phyloP scores from a whole-genome alignment of 2,329 filamentous ascomycete genomes.

The Botrytis medusae region DNA sequence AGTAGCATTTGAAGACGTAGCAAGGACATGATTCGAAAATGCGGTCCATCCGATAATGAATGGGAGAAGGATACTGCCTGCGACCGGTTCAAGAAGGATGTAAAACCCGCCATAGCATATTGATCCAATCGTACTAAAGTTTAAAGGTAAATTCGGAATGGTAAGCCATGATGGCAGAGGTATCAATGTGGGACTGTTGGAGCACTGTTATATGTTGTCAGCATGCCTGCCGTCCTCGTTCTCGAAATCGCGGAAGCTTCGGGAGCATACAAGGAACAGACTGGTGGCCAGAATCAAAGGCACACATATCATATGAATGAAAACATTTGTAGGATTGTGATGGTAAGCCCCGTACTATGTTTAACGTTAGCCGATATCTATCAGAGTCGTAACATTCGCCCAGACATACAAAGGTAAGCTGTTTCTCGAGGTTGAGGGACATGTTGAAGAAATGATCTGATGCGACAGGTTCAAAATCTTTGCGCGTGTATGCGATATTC shows the following conservation, averaged over 20 bases:
- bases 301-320: constrained; percentile 78
- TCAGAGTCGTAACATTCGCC: constrained; percentile 3
- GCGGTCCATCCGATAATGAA: constrained; percentile 76
- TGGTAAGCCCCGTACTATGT: constrained; percentile 80
- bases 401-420: constrained; percentile 73
- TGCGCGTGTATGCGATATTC: background rate
- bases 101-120: constrained; percentile 77
- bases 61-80: constrained; percentile 73
- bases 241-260: background rate
- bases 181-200: constrained; percentile 63
- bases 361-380: constrained; percentile 24
- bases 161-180: constrained; percentile 66
- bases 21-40: constrained; percentile 65
- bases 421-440: constrained; percentile 77
- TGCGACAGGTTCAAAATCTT: background rate
- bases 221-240: constrained; percentile 19
- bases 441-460: constrained; percentile 42
- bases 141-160: constrained; percentile 65
- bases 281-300: constrained; percentile 71
- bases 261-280: constrained; percentile 62
- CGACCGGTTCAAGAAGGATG: constrained; percentile 89
- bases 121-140: constrained; percentile 62
- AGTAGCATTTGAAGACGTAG: constrained; percentile 49
- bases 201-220: constrained; percentile 47
- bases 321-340: constrained; percentile 72